Evolutionary conservation across 1,139 yeast genomes (phyloP), one percentile per base, ranked within the genome.

Genomic region (Scheffersomyces quercinus): DNA sequence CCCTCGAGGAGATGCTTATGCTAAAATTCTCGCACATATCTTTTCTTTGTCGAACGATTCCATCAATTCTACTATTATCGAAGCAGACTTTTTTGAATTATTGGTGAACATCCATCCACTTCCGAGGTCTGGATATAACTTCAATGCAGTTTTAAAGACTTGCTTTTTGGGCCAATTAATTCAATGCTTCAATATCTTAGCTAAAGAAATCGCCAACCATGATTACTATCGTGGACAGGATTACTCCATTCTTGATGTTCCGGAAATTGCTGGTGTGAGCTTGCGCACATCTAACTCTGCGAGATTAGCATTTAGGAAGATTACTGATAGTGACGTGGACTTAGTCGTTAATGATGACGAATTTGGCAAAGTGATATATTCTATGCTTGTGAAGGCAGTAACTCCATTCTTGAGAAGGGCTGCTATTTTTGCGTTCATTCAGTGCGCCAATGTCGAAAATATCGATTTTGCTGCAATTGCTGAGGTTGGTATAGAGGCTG

Each of bases 381-480:
- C 85, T 0, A 73, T 86, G 79, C 44, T 85, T 36, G 60, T 77
- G 12, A 82, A 82, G 55, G 64, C 83, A 1, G 62, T 76, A 5
- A 78, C 87, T 0, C 89, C 91, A 12, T 87, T 85, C 51, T 67
- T 88, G 49, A 75, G 97, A 51, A 78, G 83, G 52, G 72, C 82
- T 5, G 79, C 88, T 2, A 78, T 89, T 4, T 79, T 79, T 51
- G 72, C 83, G 0, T 75, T 65, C 58, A 81, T 83, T 6, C 66
- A 74, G 36, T 82, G 82, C 62, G 85, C 89, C 1, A 74, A 79
- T 35, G 65, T 70, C 11, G 73, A 73, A n/a, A 65, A 67, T n/a
- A 56, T 70, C n/a, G 60, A 62, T 5, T 45, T 54, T 14, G 45
- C 15, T 40, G 54, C n/a, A 6, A 49, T 51, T 8, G 58, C 60